phyloP scores from a whole-genome alignment of 305 asterid genomes.

The Solanum chacoense region DNA sequence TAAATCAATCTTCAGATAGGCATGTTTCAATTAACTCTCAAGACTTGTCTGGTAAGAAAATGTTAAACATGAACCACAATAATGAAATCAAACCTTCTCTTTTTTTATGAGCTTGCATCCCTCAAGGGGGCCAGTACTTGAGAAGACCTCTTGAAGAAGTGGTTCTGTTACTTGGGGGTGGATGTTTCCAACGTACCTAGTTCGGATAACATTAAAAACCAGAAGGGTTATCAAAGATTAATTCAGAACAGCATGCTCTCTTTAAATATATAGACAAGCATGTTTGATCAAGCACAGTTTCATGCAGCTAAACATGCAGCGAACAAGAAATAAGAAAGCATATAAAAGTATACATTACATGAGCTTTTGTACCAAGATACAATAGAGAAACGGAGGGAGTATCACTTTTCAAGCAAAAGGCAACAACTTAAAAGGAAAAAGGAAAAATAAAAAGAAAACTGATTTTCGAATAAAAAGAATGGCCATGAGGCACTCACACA shows the following conservation, averaged over 20 bases:
- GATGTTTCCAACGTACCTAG: slow-evolving; percentile 83
- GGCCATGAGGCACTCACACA: slow-evolving; percentile 54
- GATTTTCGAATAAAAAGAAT: not conserved
- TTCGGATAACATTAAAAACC: not conserved
- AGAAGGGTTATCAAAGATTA: not conserved
- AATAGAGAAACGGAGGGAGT: not conserved
- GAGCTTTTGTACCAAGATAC: not conserved
- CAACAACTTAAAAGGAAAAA: not conserved
- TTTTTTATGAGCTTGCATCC: slow-evolving; percentile 86
- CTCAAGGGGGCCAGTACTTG: slow-evolving; percentile 78
- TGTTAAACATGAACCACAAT: not conserved
- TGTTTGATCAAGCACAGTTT: not conserved
- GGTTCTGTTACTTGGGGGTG: slow-evolving; percentile 88
- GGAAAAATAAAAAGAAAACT: not conserved
- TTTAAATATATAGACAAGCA: not conserved
- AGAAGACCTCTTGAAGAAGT: slow-evolving; percentile 83
- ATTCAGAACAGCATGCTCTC: not conserved
- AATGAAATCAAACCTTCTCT: slow-evolving; percentile 45
- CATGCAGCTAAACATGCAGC: not conserved
- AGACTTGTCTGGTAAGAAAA: not conserved
- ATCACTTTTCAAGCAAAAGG: slow-evolving; percentile 5
- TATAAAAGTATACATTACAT: not conserved
- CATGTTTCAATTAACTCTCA: not conserved
- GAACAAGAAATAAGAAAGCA: not conserved
- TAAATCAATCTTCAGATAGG: not conserved